Conservation (phyloP, 2,329 filamentous ascomycete species). For the Fusarium beomiforme region DNA sequence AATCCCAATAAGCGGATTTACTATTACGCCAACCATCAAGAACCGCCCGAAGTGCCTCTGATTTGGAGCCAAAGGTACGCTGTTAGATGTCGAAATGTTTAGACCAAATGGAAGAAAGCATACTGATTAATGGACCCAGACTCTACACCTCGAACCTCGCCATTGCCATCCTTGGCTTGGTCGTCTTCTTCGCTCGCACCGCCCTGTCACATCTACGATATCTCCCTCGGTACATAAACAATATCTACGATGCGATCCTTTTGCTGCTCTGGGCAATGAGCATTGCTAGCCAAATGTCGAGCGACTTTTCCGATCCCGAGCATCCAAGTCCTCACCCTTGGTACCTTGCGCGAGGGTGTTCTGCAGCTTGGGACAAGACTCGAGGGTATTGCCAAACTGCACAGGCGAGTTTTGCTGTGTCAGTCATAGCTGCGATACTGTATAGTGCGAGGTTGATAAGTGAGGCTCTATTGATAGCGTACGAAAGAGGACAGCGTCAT, state of each 20-base stretch:
- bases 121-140: constrained; percentile 18
- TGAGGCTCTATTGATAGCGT: constrained; percentile 14
- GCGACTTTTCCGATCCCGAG: constrained; percentile 41
- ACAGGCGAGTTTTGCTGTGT: constrained; percentile 35
- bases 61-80: constrained; percentile 44
- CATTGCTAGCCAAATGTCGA: constrained; percentile 31
- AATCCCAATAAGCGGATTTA: constrained; percentile 44
- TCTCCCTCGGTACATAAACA: constrained; percentile 36
- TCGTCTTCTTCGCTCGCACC: constrained; percentile 41
- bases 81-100: no score
- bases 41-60: constrained; percentile 42
- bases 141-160: constrained; percentile 44
- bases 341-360: constrained; percentile 41
- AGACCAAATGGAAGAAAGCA: background rate
- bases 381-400: constrained; percentile 34
- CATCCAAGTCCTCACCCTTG: constrained; percentile 40
- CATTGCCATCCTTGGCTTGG: constrained; percentile 44
- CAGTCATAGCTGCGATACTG: constrained; percentile 28
- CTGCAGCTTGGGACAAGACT: constrained; percentile 21
- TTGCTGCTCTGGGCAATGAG: constrained; percentile 42
- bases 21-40: constrained; percentile 45
- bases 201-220: constrained; percentile 37
- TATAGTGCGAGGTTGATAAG: constrained; percentile 30
- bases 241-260: constrained; percentile 46
- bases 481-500: constrained; percentile 12